Evolutionary conservation across 2,329 filamentous ascomycete species (phyloP).

Genomic region (Exophiala spinifera): DNA sequence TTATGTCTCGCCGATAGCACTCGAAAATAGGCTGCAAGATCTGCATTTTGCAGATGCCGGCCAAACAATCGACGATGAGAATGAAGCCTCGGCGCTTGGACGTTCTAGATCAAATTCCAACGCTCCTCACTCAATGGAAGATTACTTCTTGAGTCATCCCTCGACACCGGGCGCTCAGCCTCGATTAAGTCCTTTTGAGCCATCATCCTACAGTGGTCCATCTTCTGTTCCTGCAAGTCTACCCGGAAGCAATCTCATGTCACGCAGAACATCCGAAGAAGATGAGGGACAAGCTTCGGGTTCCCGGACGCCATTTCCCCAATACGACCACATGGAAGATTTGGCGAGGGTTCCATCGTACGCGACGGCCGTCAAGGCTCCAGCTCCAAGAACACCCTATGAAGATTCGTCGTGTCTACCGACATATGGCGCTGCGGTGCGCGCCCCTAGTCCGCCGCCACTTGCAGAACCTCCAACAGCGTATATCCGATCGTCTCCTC

Average conservation of each 20-base stretch:
- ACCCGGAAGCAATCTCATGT: conserved; percentile 33
- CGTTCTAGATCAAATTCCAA: conserved; percentile 20
- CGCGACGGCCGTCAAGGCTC: conserved; percentile 66
- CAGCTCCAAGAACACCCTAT: conserved; percentile 53
- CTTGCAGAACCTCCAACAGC: conserved; percentile 40
- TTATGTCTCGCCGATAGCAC: conserved; percentile 59
- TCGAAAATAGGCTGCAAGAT: conserved; percentile 66
- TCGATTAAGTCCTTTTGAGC: conserved; percentile 17
- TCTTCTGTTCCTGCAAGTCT: conserved; percentile 14
- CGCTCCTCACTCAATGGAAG: conserved; percentile 6
- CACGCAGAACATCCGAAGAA: conserved; percentile 48
- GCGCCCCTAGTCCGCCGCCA: conserved; percentile 28
- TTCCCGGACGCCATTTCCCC: conserved; percentile 41
- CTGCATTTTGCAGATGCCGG: conserved; percentile 41
- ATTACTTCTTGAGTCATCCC: conserved; percentile 14
- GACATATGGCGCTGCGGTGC: conserved; percentile 60
- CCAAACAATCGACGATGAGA: conserved; percentile 8
- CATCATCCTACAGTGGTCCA: conserved; percentile 1
- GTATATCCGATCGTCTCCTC: conserved; percentile 36
- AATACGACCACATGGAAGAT: conserved; percentile 58
- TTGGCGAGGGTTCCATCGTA: conserved; percentile 75
- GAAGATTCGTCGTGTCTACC: conserved; percentile 48
- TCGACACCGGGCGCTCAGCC: conserved; percentile 5
- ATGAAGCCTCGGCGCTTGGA: neutral
- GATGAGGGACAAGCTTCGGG: conserved; percentile 43